Percentiles rank a stretch among this genome's conserved stretches.
These are phyloP conservation scores for Trichosporon coremiiforme DNA, from an alignment of 1,284 basidiomycete genomes.

Conservation along the genomic window DNA sequence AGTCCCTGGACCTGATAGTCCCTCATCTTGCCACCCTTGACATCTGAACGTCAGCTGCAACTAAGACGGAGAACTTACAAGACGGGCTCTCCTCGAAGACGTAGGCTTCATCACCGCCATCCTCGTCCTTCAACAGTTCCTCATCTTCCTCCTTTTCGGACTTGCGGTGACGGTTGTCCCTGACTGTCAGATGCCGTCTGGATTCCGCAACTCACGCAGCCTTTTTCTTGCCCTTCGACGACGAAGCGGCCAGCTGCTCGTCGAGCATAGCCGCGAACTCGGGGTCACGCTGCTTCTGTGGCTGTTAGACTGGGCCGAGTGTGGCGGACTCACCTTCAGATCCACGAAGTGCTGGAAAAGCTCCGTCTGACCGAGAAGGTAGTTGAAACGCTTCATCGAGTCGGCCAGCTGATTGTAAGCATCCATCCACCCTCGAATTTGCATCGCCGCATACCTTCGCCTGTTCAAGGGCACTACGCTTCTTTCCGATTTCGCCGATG, in stretches of 20 bases:
- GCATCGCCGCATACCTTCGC: slow-evolving; percentile 45
- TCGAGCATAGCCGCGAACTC: slow-evolving; percentile 90
- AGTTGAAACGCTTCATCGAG: slow-evolving; percentile 91
- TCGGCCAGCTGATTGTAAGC: slow-evolving; percentile 70
- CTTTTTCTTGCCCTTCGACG: slow-evolving; percentile 73
- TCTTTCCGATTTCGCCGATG: slow-evolving; percentile 48
- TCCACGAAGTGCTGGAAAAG: slow-evolving; percentile 95
- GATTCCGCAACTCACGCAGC: slow-evolving; percentile 61
- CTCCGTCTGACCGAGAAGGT: slow-evolving; percentile 91
- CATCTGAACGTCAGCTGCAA: slow-evolving; percentile 61
- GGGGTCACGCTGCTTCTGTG: slow-evolving; percentile 82
- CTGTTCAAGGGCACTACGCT: slow-evolving; percentile 52
- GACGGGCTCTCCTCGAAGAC: slow-evolving; percentile 90
- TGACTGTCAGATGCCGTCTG: slow-evolving; percentile 39
- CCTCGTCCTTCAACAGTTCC: slow-evolving; percentile 82
- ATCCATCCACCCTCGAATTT: neutral
- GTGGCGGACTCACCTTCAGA: slow-evolving; percentile 69
- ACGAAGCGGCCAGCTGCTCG: slow-evolving; percentile 63
- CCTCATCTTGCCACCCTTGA: slow-evolving; percentile 83
- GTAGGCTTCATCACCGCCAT: slow-evolving; percentile 77
- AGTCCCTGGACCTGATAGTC: slow-evolving; percentile 94
- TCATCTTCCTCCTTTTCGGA: slow-evolving; percentile 99
- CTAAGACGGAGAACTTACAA: slow-evolving; percentile 62
- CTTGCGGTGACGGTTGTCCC: slow-evolving; percentile 82
- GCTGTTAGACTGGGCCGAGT: slow-evolving; percentile 13